Evolutionary conservation across 495 filamentous ascomycete genomes (phyloP).

Genomic region (Penicillium ucsense): DNA sequence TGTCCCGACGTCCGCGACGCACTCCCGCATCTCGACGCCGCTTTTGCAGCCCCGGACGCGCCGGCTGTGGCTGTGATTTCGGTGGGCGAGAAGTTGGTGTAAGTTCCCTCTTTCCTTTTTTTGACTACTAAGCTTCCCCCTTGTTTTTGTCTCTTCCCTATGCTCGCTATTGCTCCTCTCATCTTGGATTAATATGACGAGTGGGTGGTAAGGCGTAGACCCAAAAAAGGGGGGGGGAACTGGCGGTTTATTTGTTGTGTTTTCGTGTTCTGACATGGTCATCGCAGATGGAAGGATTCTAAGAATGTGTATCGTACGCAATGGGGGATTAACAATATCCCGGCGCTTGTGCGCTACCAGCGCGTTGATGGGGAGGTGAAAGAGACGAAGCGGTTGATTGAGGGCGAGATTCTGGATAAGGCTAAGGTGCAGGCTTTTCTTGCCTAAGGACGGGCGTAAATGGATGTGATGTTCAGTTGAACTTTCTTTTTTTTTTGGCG

Average conservation of each 20-base stretch:
- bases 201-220: too few relatives aligned
- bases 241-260: too few relatives aligned
- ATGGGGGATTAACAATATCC: conserved; percentile 18
- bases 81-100: conserved; percentile 22
- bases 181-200: too few relatives aligned
- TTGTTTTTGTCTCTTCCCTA: too few relatives aligned
- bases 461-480: background rate
- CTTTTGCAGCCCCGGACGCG: conserved; percentile 11
- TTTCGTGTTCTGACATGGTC: too few relatives aligned
- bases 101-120: background rate
- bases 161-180: too few relatives aligned
- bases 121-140: too few relatives aligned
- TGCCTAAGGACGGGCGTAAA: background rate
- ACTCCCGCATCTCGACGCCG: conserved; percentile 14
- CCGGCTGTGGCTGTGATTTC: conserved; percentile 15
- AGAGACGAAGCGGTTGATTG: conserved; percentile 18
- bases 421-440: conserved; percentile 9
- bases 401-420: conserved; percentile 22
- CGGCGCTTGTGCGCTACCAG: conserved; percentile 21
- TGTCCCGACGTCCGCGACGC: conserved; percentile 25
- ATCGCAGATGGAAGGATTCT: conserved; percentile 18
- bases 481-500: background rate
- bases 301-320: conserved; percentile 19
- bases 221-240: too few relatives aligned
- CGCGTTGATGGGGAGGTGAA: conserved; percentile 15